Evolutionary conservation across 2,329 filamentous ascomycete species (phyloP), one percentile per base, ranked within the genome.

Genomic region (Fusarium sublunatum): DNA sequence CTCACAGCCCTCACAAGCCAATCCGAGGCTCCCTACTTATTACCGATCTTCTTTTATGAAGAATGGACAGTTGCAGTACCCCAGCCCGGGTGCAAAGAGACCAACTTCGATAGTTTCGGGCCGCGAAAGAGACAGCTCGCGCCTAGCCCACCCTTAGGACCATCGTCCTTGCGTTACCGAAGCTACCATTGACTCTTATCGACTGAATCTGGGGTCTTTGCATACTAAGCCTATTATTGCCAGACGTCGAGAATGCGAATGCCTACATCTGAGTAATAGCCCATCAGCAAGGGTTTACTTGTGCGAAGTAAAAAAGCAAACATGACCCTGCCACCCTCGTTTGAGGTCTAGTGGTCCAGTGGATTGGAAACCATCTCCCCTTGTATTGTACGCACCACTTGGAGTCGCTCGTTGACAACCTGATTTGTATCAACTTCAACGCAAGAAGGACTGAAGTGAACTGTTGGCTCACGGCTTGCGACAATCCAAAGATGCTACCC

Each of bases 71-170:
- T 35, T 42, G 31, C 19, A 46, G 42, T 47, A n/a, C 38, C 24
- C 47, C 55, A 35, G 38, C 38, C 41, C 12, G 39, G 41, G 32
- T 49, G 32, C 40, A 29, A 58, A 12, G 22, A 42, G 38, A 42
- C 39, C 15, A 44, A 39, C 19, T 24, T 46, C 44, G 38, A 54
- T 38, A 34, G 43, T 49, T 43, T 57, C 44, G 50, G 38, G 46
- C 29, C 38, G 36, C 39, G 15, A 42, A 39, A 47, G 36, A 53
- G 29, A 40, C 31, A 43, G 64, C 45, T 53, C 41, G 48, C 15
- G 31, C 26, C 45, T 19, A 41, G 24, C 42, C 36, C 19, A 19
- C 19, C 22, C 24, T 55, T 31, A 48, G 15, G 29, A 31, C 38
- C 32, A 61, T 35, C 29, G 35, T 47, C 11, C 24, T 35, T 7